Conservation (phyloP, 805 yeast species). For the Ogataea zsoltii region DNA sequence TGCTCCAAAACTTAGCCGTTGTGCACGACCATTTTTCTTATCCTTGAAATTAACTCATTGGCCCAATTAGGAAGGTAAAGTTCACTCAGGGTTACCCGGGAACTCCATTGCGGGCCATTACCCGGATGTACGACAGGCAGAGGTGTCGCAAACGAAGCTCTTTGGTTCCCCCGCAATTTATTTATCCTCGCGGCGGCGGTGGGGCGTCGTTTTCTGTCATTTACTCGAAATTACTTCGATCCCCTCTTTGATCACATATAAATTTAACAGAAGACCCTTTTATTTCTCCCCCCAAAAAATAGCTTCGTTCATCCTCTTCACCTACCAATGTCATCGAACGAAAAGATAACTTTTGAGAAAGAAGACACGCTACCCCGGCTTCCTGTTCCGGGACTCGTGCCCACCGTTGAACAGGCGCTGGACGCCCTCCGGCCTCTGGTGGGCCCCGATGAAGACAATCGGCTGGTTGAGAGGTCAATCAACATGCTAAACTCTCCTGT, state of each 20-base stretch:
- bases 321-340: constrained; percentile 1
- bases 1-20: not conserved
- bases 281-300: too few relatives aligned
- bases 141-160: not conserved
- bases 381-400: constrained; percentile 59
- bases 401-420: constrained; percentile 54
- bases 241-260: not conserved
- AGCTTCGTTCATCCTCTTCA: not conserved
- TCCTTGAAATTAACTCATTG: constrained; percentile 28
- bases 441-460: constrained; percentile 49
- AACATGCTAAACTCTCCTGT: constrained; percentile 45
- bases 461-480: constrained; percentile 44
- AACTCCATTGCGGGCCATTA: not conserved
- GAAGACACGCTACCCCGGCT: constrained; percentile 52
- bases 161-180: not conserved
- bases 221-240: not conserved
- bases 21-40: constrained; percentile 21
- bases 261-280: not conserved
- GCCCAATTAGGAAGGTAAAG: constrained; percentile 31
- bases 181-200: constrained; percentile 4
- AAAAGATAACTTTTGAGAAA: constrained; percentile 36
- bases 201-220: constrained; percentile 8
- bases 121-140: not conserved
- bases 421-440: constrained; percentile 62
- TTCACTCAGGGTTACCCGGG: constrained; percentile 24